phyloP scores from a whole-genome alignment of 768 basidiomycete species.

The Leccinum uliginosum region DNA sequence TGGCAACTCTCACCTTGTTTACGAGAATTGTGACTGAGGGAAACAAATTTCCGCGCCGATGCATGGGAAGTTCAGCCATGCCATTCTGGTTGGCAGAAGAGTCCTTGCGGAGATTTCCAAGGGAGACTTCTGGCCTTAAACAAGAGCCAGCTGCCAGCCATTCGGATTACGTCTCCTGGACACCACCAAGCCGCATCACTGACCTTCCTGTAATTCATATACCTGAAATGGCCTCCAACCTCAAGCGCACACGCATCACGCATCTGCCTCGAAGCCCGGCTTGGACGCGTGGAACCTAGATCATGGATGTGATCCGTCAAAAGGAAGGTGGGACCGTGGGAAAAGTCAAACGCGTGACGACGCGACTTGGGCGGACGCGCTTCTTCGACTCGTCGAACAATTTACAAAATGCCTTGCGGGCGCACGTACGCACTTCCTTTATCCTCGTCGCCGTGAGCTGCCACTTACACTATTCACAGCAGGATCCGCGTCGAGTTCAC shows the following conservation, averaged over 20 bases:
- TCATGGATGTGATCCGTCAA: background rate
- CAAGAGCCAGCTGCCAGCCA: too few species aligned
- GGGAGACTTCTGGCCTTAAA: too few species aligned
- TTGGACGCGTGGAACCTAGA: too few species aligned
- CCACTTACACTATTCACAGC: conserved; percentile 8
- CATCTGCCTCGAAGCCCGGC: too few species aligned
- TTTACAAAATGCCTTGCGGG: background rate
- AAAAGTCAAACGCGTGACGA: background rate
- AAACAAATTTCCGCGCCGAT: background rate
- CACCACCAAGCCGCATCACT: too few species aligned
- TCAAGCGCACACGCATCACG: too few species aligned
- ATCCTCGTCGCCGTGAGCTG: background rate
- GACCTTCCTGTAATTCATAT: too few species aligned
- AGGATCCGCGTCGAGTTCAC: conserved; percentile 31
- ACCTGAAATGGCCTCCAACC: too few species aligned
- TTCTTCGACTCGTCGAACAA: background rate
- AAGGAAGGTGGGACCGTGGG: background rate
- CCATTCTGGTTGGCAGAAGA: too few species aligned
- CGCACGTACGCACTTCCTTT: background rate
- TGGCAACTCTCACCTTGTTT: too few species aligned
- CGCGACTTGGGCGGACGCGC: background rate
- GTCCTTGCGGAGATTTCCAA: too few species aligned
- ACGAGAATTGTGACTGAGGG: background rate
- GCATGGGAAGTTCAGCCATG: background rate
- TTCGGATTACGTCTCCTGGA: too few species aligned